Conservation (phyloP, 2,329 filamentous ascomycete genomes). For the Monilinia polystroma region DNA sequence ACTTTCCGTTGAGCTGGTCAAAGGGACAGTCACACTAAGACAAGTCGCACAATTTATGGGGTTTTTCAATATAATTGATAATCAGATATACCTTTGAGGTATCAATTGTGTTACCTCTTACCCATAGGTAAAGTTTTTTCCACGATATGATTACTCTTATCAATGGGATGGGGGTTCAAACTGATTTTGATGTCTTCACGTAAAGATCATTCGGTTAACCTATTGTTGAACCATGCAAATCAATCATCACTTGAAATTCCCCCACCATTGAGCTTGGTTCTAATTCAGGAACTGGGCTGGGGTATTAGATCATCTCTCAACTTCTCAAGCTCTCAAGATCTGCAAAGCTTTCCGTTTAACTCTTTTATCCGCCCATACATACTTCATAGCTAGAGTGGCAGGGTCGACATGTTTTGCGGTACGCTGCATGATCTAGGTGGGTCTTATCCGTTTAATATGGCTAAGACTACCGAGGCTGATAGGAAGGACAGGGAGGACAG, state of each 20-base stretch:
- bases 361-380: not conserved
- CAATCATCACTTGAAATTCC: not conserved
- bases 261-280: not conserved
- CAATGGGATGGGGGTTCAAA: not conserved
- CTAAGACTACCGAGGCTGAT: conserved; percentile 16
- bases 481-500: not conserved
- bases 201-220: not conserved
- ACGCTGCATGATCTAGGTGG: conserved; percentile 15
- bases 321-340: not conserved
- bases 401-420: conserved; percentile 19
- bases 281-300: not conserved
- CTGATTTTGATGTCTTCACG: conserved; percentile 14
- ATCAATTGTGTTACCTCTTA: conserved; percentile 8
- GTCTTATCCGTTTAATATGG: conserved; percentile 14
- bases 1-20: conserved; percentile 23
- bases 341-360: not conserved
- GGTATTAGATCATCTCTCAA: not conserved
- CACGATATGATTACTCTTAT: not conserved
- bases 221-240: not conserved
- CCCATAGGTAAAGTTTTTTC: not conserved
- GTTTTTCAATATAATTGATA: conserved; percentile 1
- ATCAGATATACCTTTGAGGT: not conserved
- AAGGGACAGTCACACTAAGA: conserved; percentile 15
- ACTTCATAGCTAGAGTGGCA: not conserved
- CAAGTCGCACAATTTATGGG: not conserved